phyloP scores from a whole-genome alignment of 371 early-diverging fungal species.

The Haplosporangium sp. region DNA sequence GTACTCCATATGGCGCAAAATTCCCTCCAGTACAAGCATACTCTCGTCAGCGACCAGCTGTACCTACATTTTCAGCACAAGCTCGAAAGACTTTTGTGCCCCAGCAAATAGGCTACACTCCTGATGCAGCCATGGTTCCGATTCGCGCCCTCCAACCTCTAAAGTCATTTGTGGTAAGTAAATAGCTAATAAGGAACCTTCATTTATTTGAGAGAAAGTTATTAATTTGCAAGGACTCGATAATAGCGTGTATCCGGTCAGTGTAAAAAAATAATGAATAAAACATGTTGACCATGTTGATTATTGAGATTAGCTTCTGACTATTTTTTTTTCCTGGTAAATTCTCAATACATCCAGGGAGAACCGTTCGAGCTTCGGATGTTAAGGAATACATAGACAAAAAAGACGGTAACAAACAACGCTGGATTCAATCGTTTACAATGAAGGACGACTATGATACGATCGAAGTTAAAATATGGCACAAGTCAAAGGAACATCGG shows the following conservation, averaged over 20 bases:
- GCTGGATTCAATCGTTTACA: conserved; percentile 37
- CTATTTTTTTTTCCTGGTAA: not conserved
- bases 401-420: conserved; percentile 15
- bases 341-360: conserved; percentile 8
- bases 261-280: not conserved
- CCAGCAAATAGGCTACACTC: conserved; percentile 15
- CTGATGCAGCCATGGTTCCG: conserved; percentile 41
- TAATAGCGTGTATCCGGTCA: conserved; percentile 19
- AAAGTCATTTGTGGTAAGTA: conserved; percentile 37
- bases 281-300: too few relatives aligned
- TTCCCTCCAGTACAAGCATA: not conserved
- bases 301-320: not conserved
- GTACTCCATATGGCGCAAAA: not conserved
- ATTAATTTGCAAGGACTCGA: not conserved
- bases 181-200: not conserved
- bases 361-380: conserved; percentile 30
- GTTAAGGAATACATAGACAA: conserved; percentile 32
- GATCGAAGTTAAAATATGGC: conserved; percentile 51
- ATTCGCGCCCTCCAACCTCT: conserved; percentile 28
- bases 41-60: not conserved
- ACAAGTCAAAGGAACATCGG: conserved; percentile 42
- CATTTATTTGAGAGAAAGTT: not conserved
- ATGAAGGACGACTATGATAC: conserved; percentile 52
- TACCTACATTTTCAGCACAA: conserved; percentile 25
- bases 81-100: conserved; percentile 34